Evolutionary conservation across 345 rosid genomes (phyloP).

Genomic region (Viola odorata): DNA sequence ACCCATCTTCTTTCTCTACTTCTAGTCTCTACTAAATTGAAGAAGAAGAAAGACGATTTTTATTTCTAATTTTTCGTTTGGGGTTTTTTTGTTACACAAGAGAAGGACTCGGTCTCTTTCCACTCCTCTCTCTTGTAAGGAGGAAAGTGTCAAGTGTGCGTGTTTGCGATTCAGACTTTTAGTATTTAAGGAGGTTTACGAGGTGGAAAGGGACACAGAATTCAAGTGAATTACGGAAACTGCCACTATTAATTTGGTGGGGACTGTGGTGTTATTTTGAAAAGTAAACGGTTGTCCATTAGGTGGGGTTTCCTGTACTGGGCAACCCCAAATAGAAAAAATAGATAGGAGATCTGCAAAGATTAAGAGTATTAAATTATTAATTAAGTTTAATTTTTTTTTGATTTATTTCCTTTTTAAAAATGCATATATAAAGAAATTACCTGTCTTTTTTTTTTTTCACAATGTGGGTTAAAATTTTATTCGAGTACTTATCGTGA

Average conservation of each 20-base stretch:
- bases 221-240: constrained; percentile 13
- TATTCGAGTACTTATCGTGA: no score
- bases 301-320: background rate
- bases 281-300: constrained; percentile 19
- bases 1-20: constrained; percentile 32
- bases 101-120: background rate
- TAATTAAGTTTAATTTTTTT: background rate
- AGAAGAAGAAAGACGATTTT: background rate
- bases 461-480: no score
- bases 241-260: background rate
- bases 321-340: background rate
- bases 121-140: background rate
- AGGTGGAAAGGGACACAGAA: constrained; percentile 13
- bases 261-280: background rate
- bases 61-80: background rate
- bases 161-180: background rate
- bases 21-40: no score
- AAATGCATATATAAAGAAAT: no score
- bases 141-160: background rate
- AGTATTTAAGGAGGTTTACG: constrained; percentile 3
- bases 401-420: no score
- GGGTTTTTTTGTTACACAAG: background rate
- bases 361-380: background rate
- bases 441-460: no score
- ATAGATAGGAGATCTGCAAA: background rate